Percentiles rank a stretch among this genome's conserved stretches.
Evolutionary conservation across 768 basidiomycete species (phyloP).

Genomic region (Mycena latifolia): DNA sequence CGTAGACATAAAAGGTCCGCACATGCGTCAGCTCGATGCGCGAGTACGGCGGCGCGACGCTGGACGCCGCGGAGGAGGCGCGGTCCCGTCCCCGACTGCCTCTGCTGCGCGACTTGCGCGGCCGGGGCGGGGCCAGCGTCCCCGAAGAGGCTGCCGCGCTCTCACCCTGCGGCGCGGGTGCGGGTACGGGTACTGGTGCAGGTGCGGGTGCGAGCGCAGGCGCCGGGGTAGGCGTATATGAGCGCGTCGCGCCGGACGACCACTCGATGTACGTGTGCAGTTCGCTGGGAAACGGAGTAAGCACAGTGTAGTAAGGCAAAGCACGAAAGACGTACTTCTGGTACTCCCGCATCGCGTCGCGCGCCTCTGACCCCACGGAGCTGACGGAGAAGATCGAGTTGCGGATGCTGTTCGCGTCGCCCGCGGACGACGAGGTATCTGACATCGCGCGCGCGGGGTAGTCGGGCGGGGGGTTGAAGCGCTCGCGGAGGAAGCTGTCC

Average conservation of each 20-base stretch:
- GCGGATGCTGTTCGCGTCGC: slow-evolving; percentile 26
- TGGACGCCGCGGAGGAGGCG: slow-evolving; percentile 8
- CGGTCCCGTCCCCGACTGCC: slow-evolving; percentile 31
- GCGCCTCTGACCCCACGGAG: slow-evolving; percentile 34
- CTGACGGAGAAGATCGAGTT: slow-evolving; percentile 30
- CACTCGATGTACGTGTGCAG: slow-evolving; percentile 14
- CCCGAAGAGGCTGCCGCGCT: not conserved
- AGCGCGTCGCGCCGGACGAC: not conserved
- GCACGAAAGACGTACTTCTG: slow-evolving; percentile 20
- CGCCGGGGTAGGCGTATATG: not conserved
- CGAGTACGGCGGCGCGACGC: slow-evolving; percentile 40
- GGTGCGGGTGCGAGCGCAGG: too few species aligned
- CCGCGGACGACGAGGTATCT: slow-evolving; percentile 13
- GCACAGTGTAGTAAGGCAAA: not conserved
- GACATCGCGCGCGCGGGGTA: slow-evolving; percentile 26
- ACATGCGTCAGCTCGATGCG: slow-evolving; percentile 41
- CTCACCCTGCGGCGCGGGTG: slow-evolving; percentile 7
- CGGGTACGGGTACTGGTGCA: not conserved
- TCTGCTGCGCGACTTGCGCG: slow-evolving; percentile 27
- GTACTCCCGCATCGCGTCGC: slow-evolving; percentile 38
- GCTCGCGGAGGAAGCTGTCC: slow-evolving; percentile 39
- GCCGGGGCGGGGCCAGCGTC: slow-evolving; percentile 16
- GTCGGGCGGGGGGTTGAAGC: slow-evolving; percentile 39
- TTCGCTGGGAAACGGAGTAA: slow-evolving; percentile 13
- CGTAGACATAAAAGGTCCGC: slow-evolving; percentile 43